Percentiles rank a stretch among this genome's conserved stretches.
phyloP scores from a whole-genome alignment of 148 eudicot species.

The Rhododendron kiyosumense region DNA sequence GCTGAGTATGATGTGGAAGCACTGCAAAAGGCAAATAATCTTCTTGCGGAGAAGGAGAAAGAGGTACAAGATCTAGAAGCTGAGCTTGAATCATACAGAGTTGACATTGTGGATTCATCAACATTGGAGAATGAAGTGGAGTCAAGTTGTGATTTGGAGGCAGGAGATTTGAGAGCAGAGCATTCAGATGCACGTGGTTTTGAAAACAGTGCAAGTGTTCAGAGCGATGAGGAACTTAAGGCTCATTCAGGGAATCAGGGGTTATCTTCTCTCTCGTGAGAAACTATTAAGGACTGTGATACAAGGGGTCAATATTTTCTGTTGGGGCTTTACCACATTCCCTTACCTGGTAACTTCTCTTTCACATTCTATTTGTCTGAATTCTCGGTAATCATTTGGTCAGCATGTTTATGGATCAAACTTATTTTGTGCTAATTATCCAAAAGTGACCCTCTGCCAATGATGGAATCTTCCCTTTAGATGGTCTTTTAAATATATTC shows the following conservation, averaged over 20 bases:
- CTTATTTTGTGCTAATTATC: neutral
- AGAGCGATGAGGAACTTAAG: conserved; percentile 27
- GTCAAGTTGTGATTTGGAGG: conserved; percentile 17
- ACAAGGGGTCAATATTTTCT: conserved; percentile 12
- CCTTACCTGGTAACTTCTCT: conserved; percentile 12
- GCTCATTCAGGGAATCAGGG: conserved; percentile 37
- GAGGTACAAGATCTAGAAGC: conserved; percentile 75
- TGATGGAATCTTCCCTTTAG: neutral
- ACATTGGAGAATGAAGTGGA: conserved; percentile 23
- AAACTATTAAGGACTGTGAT: conserved; percentile 35
- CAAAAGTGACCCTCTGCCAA: neutral
- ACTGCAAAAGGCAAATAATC: conserved; percentile 62
- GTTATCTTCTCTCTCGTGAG: conserved; percentile 40
- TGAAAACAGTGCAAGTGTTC: conserved; percentile 8
- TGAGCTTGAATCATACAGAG: conserved; percentile 53
- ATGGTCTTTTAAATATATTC: neutral
- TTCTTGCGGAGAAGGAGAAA: conserved; percentile 70
- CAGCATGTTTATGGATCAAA: neutral
- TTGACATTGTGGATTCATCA: conserved; percentile 32
- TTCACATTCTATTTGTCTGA: neutral
- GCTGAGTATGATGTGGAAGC: conserved; percentile 88
- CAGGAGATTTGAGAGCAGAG: conserved; percentile 11
- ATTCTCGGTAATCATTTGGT: neutral
- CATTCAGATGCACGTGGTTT: conserved; percentile 13
- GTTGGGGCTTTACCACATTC: neutral